phyloP scores from a whole-genome alignment of 208 protist genomes.

The Leishmania gerbilli region DNA sequence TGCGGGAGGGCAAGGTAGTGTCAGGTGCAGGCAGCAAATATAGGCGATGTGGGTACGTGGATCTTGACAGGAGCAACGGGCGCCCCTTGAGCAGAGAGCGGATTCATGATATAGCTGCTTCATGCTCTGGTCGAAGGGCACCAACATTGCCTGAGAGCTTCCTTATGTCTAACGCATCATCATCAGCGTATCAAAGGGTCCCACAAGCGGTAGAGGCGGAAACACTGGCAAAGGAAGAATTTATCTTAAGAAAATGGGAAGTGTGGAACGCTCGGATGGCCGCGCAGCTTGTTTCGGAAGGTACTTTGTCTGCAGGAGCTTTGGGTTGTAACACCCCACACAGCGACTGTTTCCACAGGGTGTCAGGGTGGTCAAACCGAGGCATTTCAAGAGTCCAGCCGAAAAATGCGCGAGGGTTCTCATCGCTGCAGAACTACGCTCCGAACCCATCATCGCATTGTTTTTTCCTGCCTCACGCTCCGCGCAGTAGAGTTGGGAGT shows the following conservation, averaged over 20 bases:
- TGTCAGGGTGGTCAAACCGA: conserved; percentile 3
- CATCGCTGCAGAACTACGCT: not conserved
- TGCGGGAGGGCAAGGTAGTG: not conserved
- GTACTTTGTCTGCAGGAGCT: not conserved
- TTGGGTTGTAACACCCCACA: not conserved
- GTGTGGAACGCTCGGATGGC: conserved; percentile 10
- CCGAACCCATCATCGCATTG: not conserved
- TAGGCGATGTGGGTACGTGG: not conserved
- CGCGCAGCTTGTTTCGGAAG: conserved; percentile 16
- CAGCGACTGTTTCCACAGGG: conserved; percentile 3
- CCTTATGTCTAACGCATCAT: not conserved
- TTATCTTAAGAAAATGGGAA: conserved; percentile 21
- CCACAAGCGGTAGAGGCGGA: not conserved
- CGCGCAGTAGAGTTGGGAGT: conserved; percentile 13
- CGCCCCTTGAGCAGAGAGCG: not conserved
- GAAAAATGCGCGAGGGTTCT: not conserved
- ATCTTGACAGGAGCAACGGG: not conserved
- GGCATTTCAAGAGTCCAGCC: not conserved
- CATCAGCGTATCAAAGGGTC: conserved; percentile 6
- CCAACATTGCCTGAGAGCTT: not conserved
- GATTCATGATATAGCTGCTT: not conserved
- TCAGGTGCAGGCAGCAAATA: not conserved
- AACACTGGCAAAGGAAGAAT: conserved; percentile 4
- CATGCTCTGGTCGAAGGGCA: not conserved
- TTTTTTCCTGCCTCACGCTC: conserved; percentile 3